phyloP scores from a whole-genome alignment of 768 basidiomycete genomes.

The Leccinellum rugosiceps region DNA sequence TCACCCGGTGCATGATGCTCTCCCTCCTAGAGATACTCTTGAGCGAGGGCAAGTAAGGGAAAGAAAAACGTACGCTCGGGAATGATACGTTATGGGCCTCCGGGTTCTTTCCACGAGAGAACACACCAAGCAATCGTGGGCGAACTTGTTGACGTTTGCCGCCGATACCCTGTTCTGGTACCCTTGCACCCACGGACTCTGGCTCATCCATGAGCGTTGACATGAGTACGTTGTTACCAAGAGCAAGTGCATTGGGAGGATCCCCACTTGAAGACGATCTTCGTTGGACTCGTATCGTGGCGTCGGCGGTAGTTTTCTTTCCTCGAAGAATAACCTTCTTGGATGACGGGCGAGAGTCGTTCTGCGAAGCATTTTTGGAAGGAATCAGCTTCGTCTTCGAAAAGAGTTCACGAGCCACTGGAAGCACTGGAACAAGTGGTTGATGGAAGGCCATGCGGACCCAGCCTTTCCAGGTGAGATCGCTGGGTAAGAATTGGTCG shows the following conservation, averaged over 20 bases:
- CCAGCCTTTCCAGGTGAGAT: conserved; percentile 79
- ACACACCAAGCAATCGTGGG: conserved; percentile 30
- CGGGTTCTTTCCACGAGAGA: conserved; percentile 24
- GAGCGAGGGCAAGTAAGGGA: neutral
- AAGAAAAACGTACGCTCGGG: conserved; percentile 10
- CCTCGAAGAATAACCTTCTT: conserved; percentile 20
- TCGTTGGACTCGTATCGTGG: conserved; percentile 14
- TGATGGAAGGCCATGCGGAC: conserved; percentile 82
- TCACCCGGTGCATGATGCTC: conserved; percentile 7
- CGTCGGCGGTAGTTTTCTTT: conserved; percentile 15
- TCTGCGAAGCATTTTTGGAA: conserved; percentile 31
- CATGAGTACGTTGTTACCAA: conserved; percentile 21
- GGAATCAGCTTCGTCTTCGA: conserved; percentile 74
- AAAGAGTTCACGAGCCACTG: conserved; percentile 74
- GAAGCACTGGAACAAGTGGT: conserved; percentile 71
- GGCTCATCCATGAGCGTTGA: conserved; percentile 41
- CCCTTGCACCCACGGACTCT: conserved; percentile 30
- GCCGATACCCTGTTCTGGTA: conserved; percentile 10
- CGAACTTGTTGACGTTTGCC: conserved; percentile 24
- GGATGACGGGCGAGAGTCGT: conserved; percentile 24
- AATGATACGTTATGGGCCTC: conserved; percentile 3
- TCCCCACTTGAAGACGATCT: conserved; percentile 23
- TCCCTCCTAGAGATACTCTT: neutral
- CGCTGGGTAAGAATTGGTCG: conserved; percentile 75
- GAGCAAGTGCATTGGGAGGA: neutral